A percentile compares a stretch with the other conserved stretches of the same genome.
Evolutionary conservation across 805 yeast species (phyloP).

Genomic region (Ogataea pini): DNA sequence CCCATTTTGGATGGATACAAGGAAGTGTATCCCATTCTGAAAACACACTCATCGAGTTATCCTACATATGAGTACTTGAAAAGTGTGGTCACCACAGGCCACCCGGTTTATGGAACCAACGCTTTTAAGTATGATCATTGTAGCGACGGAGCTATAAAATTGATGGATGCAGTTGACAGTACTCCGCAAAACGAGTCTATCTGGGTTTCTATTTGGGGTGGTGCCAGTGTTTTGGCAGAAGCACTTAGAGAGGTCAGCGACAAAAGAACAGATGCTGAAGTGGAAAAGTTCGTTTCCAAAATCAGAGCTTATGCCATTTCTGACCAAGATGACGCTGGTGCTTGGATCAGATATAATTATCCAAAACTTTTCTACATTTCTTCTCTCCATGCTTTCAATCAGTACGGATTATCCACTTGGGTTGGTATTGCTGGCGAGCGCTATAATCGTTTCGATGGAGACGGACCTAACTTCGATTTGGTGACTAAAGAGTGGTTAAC

Average conservation of each 20-base stretch:
- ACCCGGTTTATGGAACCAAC: slow-evolving; percentile 29
- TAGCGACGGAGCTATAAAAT: slow-evolving; percentile 30
- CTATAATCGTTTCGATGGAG: slow-evolving; percentile 22
- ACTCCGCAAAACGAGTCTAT: slow-evolving; percentile 19
- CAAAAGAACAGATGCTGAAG: slow-evolving; percentile 19
- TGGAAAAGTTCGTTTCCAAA: slow-evolving; percentile 21
- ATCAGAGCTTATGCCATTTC: slow-evolving; percentile 33
- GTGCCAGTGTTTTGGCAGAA: slow-evolving; percentile 36
- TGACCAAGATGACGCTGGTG: slow-evolving; percentile 37
- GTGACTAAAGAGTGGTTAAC: slow-evolving; percentile 31
- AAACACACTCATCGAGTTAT: slow-evolving; percentile 30
- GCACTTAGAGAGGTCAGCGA: slow-evolving; percentile 27
- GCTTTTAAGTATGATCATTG: slow-evolving; percentile 18
- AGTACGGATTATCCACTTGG: slow-evolving; percentile 34
- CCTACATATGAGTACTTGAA: slow-evolving; percentile 32
- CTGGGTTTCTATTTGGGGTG: slow-evolving; percentile 35
- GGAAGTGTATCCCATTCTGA: slow-evolving; percentile 27
- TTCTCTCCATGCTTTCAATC: slow-evolving; percentile 33
- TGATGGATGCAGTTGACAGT: slow-evolving; percentile 29
- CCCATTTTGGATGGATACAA: slow-evolving; percentile 36
- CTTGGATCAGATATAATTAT: slow-evolving; percentile 34
- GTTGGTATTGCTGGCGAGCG: slow-evolving; percentile 35
- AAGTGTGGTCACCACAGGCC: slow-evolving; percentile 28
- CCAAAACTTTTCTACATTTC: slow-evolving; percentile 31
- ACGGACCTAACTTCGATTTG: slow-evolving; percentile 30